These are phyloP conservation scores for Debaryomyces maramus DNA, from an alignment of 805 yeast genomes.

Conservation along the genomic window DNA sequence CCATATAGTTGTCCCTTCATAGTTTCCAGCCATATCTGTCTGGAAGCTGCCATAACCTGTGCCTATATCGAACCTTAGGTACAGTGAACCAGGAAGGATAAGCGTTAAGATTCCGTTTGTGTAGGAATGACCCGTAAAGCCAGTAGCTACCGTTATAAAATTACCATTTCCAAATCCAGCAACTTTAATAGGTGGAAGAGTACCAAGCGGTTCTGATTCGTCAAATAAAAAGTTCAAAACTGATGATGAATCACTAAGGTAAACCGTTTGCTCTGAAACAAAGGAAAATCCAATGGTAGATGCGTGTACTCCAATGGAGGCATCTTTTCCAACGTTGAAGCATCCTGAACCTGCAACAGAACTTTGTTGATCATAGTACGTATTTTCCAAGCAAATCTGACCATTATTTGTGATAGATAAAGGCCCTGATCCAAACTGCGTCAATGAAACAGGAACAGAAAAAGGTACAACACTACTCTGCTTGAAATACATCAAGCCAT, in stretches of 20 bases:
- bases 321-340: constrained; percentile 17
- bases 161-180: constrained; percentile 27
- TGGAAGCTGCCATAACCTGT: constrained; percentile 2
- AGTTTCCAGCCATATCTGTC: too few species aligned
- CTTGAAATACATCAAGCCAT: constrained; percentile 19
- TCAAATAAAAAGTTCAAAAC: constrained; percentile 14
- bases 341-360: constrained; percentile 26
- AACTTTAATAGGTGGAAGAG: constrained; percentile 19
- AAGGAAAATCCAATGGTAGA: constrained; percentile 11
- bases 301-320: constrained; percentile 9
- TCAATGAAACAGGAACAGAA: constrained; percentile 16
- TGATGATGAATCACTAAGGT: constrained; percentile 18
- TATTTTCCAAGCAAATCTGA: constrained; percentile 26
- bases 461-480: constrained; percentile 12
- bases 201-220: constrained; percentile 8
- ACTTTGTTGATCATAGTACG: constrained; percentile 22
- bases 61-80: constrained; percentile 6
- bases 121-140: constrained; percentile 9
- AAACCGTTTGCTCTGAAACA: constrained; percentile 15
- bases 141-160: constrained; percentile 10
- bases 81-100: background rate
- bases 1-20: background rate
- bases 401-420: constrained; percentile 23
- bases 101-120: constrained; percentile 25
- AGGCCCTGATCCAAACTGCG: background rate